Evolutionary conservation across 306 rosid genomes (phyloP), one percentile per base, ranked within the genome.

Genomic region (Trichosanthes truncata): DNA sequence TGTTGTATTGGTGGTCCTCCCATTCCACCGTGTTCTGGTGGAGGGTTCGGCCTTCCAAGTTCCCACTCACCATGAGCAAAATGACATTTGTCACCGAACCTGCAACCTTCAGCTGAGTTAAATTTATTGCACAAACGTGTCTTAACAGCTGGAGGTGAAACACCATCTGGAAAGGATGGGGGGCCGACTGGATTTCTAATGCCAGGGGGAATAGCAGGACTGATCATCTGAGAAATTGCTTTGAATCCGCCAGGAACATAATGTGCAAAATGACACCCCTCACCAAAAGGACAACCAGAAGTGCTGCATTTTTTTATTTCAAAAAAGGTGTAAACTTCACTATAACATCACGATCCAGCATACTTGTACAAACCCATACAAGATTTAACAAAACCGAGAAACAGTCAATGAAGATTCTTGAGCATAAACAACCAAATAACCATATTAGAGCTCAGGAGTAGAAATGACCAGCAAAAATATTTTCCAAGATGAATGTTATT

Each of bases 201-300:
- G 65, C 68, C 73, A 56, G 83, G 93, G 46, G 93, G 90, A 80
- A 80, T 78, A 46, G 85, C 90, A 41, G 81, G 84, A 82, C 82
- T 84, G 75, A 87, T 84, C 89, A 89, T 80, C 83, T 93, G 98
- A 83, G 94, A 88, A 55, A 85, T 91, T 13, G 90, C 83, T 85
- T 93, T 91, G 84, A 87, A 33, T 57, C 98, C 98, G 20, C 98
- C 98, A 18, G 97, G 98, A 82, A 93, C 97, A 61, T 89, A 89
- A 79, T 93, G 97, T 86, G 87, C 78, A 82, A 93, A 91, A 78
- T 93, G 96, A 51, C 97, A 93, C 56, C 89, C 94, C 83, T 93
- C 98, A 20, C 98, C 98, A 85, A 91, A 93, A 72, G 97, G 98
- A 84, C 98, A 93, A 46, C 98, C 98, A 76, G 98, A 91, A 74